Percentiles rank a stretch among this genome's conserved stretches.
Evolutionary conservation across 1,284 basidiomycete genomes (phyloP).

Genomic region (Paramarasmius palmivorus): DNA sequence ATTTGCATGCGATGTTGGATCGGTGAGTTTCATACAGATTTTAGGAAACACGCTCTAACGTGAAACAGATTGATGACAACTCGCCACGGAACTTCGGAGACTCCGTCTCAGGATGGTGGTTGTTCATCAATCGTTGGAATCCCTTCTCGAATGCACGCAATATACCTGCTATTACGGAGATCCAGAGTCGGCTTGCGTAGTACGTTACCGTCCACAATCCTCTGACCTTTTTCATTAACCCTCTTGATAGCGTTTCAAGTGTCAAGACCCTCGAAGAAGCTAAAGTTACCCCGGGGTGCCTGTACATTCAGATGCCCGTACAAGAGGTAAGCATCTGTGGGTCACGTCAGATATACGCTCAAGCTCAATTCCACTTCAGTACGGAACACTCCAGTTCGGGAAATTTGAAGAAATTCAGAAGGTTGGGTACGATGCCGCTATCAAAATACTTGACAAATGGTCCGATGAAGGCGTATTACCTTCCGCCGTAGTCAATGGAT

Average conservation of each 20-base stretch:
- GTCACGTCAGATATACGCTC: slow-evolving; percentile 19
- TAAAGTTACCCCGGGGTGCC: slow-evolving; percentile 83
- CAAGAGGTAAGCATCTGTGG: slow-evolving; percentile 56
- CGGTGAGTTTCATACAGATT: slow-evolving; percentile 48
- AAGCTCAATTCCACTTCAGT: slow-evolving; percentile 45
- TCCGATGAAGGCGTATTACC: slow-evolving; percentile 33
- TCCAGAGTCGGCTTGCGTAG: slow-evolving; percentile 96
- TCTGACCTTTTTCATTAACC: slow-evolving; percentile 10
- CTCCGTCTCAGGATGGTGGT: slow-evolving; percentile 95
- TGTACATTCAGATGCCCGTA: slow-evolving; percentile 96
- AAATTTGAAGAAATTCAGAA: slow-evolving; percentile 85
- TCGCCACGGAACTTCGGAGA: slow-evolving; percentile 95
- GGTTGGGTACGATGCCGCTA: slow-evolving; percentile 79
- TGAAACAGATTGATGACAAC: slow-evolving; percentile 83
- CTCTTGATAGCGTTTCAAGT: slow-evolving; percentile 78
- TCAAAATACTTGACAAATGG: slow-evolving; percentile 77
- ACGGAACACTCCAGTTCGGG: slow-evolving; percentile 76
- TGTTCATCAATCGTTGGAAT: slow-evolving; percentile 91
- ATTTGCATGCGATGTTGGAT: slow-evolving; percentile 96
- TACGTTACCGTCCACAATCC: slow-evolving; percentile 38
- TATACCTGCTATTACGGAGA: slow-evolving; percentile 93
- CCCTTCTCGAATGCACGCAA: slow-evolving; percentile 82
- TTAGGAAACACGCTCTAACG: background rate
- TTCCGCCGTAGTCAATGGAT: slow-evolving; percentile 12
- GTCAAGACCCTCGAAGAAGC: slow-evolving; percentile 95